Evolutionary conservation across 2,329 filamentous ascomycete species (phyloP).

Genomic region (Harringtonia aguacate): DNA sequence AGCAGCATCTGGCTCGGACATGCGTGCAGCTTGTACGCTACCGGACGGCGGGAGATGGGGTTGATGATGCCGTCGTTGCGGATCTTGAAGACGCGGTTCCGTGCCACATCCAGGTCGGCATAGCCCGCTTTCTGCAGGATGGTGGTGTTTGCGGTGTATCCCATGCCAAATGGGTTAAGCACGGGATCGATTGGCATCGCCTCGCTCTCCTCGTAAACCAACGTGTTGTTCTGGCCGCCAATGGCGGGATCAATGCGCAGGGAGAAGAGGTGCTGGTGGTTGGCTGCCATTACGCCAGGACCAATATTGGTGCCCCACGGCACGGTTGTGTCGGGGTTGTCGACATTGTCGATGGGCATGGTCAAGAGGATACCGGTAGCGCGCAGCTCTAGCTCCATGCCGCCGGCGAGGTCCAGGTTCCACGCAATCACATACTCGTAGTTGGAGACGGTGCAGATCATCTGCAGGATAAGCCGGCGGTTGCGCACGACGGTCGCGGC

Average conservation of each 20-base stretch:
- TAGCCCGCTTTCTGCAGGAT: slow-evolving; percentile 30
- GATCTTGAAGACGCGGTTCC: slow-evolving; percentile 37
- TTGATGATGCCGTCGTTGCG: slow-evolving; percentile 32
- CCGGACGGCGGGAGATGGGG: slow-evolving; percentile 27
- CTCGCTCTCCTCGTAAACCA: slow-evolving; percentile 27
- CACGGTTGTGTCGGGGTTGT: too few relatives aligned
- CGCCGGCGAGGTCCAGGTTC: slow-evolving; percentile 49
- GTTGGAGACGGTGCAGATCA: slow-evolving; percentile 58
- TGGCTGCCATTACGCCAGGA: slow-evolving; percentile 52
- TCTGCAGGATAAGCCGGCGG: slow-evolving; percentile 54
- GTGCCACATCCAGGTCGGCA: slow-evolving; percentile 35
- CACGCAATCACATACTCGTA: slow-evolving; percentile 48
- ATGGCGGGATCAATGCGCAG: slow-evolving; percentile 53
- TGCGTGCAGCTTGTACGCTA: slow-evolving; percentile 33
- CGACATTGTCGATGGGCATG: too few relatives aligned
- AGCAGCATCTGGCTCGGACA: slow-evolving; percentile 33
- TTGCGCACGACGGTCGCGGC: slow-evolving; percentile 22
- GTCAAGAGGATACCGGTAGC: slow-evolving; percentile 60
- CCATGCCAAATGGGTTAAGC: slow-evolving; percentile 39
- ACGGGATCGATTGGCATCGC: slow-evolving; percentile 26
- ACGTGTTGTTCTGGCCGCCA: slow-evolving; percentile 44
- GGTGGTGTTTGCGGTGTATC: slow-evolving; percentile 23
- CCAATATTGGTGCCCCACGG: slow-evolving; percentile 45
- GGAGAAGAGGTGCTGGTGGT: slow-evolving; percentile 61
- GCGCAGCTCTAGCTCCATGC: slow-evolving; percentile 48